Conservation (phyloP, 2,329 filamentous ascomycete genomes). For the Penicillium sclerotiorum region DNA sequence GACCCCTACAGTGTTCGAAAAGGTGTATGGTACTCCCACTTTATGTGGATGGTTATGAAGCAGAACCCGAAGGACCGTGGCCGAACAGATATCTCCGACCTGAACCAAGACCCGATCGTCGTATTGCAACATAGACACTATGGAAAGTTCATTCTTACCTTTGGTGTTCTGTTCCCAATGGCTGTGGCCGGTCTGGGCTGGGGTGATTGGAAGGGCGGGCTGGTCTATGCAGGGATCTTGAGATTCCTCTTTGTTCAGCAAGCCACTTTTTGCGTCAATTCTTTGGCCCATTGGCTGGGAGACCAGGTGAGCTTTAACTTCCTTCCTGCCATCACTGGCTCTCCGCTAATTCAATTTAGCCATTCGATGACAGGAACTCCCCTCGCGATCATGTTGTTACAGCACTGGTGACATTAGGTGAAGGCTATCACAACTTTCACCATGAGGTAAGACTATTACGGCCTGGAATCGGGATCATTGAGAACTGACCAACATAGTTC, state of each 20-base stretch:
- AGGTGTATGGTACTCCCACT: conserved; percentile 78
- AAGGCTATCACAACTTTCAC: conserved; percentile 95
- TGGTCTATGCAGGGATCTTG: conserved; percentile 82
- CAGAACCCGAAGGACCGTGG: conserved; percentile 88
- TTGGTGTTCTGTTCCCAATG: conserved; percentile 75
- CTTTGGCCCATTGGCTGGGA: conserved; percentile 84
- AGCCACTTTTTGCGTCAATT: conserved; percentile 92
- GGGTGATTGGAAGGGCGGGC: conserved; percentile 80
- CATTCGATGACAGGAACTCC: conserved; percentile 90
- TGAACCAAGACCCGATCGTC: conserved; percentile 83
- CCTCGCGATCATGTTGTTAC: conserved; percentile 87
- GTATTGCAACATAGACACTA: conserved; percentile 88
- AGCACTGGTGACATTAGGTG: conserved; percentile 79
- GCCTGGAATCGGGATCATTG: neutral
- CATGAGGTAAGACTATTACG: conserved; percentile 61
- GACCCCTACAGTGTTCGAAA: conserved; percentile 90
- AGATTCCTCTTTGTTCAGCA: conserved; percentile 90
- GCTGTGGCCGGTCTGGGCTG: conserved; percentile 75
- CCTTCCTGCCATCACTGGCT: neutral
- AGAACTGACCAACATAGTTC: conserved; percentile 54
- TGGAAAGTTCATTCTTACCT: conserved; percentile 66
- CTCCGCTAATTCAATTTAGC: conserved; percentile 48
- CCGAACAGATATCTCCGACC: conserved; percentile 82
- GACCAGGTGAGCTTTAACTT: conserved; percentile 53
- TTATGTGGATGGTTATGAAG: conserved; percentile 93